A percentile compares a stretch with the other conserved stretches of the same genome.
These are phyloP conservation scores for Scheffersomyces spartinae DNA, from an alignment of 805 yeast species.

Conservation along the genomic window DNA sequence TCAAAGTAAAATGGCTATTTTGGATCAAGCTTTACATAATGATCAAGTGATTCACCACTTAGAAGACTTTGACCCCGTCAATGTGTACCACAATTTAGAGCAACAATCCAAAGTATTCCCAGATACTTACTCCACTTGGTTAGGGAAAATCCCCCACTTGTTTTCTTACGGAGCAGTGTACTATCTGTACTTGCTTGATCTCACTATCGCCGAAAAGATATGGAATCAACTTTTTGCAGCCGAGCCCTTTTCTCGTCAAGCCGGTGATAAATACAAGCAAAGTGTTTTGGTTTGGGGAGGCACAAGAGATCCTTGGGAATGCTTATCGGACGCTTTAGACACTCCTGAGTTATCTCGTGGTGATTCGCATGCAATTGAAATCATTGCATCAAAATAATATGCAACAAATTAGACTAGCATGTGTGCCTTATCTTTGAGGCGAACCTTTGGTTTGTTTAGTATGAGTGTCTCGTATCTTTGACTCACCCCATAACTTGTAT, in stretches of 20 bases:
- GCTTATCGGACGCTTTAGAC: slow-evolving; percentile 71
- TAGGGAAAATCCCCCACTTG: slow-evolving; percentile 87
- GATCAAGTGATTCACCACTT: slow-evolving; percentile 7
- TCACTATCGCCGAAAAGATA: slow-evolving; percentile 82
- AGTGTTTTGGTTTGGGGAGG: slow-evolving; percentile 90
- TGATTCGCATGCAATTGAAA: slow-evolving; percentile 58
- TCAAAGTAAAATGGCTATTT: slow-evolving; percentile 80
- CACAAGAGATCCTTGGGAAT: slow-evolving; percentile 75
- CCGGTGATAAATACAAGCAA: slow-evolving; percentile 67
- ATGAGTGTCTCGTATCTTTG: too few relatives aligned
- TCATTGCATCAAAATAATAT: too few relatives aligned
- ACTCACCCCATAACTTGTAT: too few relatives aligned
- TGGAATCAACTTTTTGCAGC: slow-evolving; percentile 63
- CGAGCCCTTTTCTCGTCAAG: slow-evolving; percentile 58
- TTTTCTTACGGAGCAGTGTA: slow-evolving; percentile 91
- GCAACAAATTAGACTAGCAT: too few relatives aligned
- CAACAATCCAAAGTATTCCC: slow-evolving; percentile 46
- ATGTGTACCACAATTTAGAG: slow-evolving; percentile 59
- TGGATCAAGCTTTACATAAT: slow-evolving; percentile 71
- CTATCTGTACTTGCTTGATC: slow-evolving; percentile 81
- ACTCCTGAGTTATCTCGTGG: slow-evolving; percentile 51
- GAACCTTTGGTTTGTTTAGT: too few relatives aligned
- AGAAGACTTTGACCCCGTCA: slow-evolving; percentile 42
- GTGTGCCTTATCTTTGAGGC: too few relatives aligned
- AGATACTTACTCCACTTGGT: slow-evolving; percentile 72